Base-by-base conservation (phyloP, 163 green algal genomes). In the Chlamydomonas reinhardtii region DNA sequence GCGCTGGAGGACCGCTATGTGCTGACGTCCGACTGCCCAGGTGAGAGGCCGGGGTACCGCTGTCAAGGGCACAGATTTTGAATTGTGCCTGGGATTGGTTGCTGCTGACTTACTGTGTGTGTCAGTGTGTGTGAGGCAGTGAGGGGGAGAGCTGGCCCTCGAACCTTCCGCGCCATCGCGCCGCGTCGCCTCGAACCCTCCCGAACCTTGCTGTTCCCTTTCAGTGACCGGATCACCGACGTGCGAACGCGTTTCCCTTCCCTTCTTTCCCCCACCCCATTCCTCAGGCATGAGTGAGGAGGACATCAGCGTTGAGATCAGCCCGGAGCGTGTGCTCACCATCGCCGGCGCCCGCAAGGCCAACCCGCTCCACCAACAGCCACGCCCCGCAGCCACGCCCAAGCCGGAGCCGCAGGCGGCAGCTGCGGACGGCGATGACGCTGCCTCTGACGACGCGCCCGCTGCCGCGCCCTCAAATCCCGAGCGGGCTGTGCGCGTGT, bases 301-400 rank as follows among this genome's bases (percentile, higher is more conserved):
- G 27, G 72, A 77, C n/a, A 31, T 77, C 19, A 64, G 9, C 12
- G 5, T 77, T 27, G 37, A 62, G 39, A 32, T 77, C 43, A 65
- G 43, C 43, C 72, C 72, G 4, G 72, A 77, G 22, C 39, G 43
- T 22, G 43, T 77, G 25, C 43, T 77, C 39, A 77, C 72, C 72
- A 77, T 77, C 72, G 39, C 72, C 12, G 72, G 72, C 72, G 64
- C 43, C 72, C 72, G 72, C 35, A 77, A 65, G 72, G 29, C 64
- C 27, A 2, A 29, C 64, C 11, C 66, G 9, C 11, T 17, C 31
- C 27, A 39, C 9, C 31, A 34, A 8, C 29, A 34, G 27, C 29
- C 29, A 8, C 27, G 27, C 64, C 6, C 62, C 62, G 62, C 27
- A 5, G 25, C 31, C 65, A n/a, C 29, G 27, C n/a, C 65, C 65